Conservation (phyloP, 352 stramenopile genomes). For the Phytopythium oedochilum region DNA sequence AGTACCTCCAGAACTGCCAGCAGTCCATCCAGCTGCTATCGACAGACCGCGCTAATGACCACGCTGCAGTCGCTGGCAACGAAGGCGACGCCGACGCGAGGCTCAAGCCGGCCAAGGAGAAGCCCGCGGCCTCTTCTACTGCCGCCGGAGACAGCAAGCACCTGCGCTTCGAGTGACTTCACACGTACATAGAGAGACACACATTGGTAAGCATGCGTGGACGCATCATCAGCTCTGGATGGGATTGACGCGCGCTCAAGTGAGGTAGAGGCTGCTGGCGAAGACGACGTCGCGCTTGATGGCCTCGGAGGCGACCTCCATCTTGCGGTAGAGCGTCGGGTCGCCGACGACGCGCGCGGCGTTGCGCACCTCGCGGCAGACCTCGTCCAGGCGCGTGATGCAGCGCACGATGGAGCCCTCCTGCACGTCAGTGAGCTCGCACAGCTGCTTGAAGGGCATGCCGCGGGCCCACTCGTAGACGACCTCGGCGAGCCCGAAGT, state of each 20-base stretch:
- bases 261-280: conserved; percentile 93
- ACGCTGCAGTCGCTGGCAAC: background rate
- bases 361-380: conserved; percentile 96
- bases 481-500: conserved; percentile 94
- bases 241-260: conserved; percentile 33
- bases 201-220: too few species aligned
- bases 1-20: conserved; percentile 43
- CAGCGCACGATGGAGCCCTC: conserved; percentile 97
- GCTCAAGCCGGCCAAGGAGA: conserved; percentile 10
- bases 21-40: conserved; percentile 30
- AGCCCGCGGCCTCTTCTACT: background rate
- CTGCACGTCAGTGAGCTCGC: conserved; percentile 93
- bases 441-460: conserved; percentile 96
- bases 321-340: conserved; percentile 95
- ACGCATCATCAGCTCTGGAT: too few species aligned
- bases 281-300: conserved; percentile 99
- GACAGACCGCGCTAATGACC: conserved; percentile 6
- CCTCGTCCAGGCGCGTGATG: conserved; percentile 97
- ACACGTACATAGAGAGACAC: background rate
- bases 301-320: conserved; percentile 94
- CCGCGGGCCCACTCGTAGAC: conserved; percentile 98
- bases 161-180: background rate
- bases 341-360: conserved; percentile 94
- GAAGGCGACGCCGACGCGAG: background rate
- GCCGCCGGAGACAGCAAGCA: background rate